A percentile compares a stretch with the other conserved stretches of the same genome.
phyloP scores from a whole-genome alignment of 345 rosid species.

The Odontarrhena argentea region DNA sequence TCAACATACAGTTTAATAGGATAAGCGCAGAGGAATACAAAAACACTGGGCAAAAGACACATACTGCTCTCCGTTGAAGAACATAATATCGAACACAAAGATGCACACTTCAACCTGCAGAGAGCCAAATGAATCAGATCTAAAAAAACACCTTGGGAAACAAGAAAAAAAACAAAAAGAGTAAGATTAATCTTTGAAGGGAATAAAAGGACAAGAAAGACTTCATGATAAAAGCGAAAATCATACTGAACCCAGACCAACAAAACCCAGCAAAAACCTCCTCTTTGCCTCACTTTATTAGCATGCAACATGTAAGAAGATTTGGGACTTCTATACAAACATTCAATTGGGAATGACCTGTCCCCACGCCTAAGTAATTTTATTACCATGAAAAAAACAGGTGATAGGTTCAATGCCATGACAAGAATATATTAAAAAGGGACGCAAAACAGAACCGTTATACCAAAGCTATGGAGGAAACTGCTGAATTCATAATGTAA shows the following conservation, averaged over 20 bases:
- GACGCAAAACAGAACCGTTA: not conserved
- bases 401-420: not conserved
- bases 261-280: not conserved
- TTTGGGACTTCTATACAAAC: not conserved
- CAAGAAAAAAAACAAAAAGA: conserved; percentile 2
- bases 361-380: not conserved
- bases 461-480: not conserved
- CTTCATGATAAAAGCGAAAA: not conserved
- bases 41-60: conserved; percentile 38
- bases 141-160: conserved; percentile 7
- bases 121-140: conserved; percentile 21
- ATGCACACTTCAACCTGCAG: conserved; percentile 85
- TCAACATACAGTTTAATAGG: not conserved
- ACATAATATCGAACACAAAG: conserved; percentile 87
- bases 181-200: not conserved
- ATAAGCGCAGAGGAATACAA: conserved; percentile 7
- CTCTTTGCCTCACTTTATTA: not conserved
- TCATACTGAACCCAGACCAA: not conserved
- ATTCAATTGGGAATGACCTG: not conserved
- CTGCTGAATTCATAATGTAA: not conserved
- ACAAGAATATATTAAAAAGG: conserved; percentile 6
- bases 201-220: not conserved
- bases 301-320: not conserved
- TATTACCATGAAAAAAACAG: not conserved
- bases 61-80: conserved; percentile 80